A percentile compares a stretch with the other conserved stretches of the same genome.
Conservation (phyloP, 805 yeast genomes). For the Ogataea thermomethanolica region DNA sequence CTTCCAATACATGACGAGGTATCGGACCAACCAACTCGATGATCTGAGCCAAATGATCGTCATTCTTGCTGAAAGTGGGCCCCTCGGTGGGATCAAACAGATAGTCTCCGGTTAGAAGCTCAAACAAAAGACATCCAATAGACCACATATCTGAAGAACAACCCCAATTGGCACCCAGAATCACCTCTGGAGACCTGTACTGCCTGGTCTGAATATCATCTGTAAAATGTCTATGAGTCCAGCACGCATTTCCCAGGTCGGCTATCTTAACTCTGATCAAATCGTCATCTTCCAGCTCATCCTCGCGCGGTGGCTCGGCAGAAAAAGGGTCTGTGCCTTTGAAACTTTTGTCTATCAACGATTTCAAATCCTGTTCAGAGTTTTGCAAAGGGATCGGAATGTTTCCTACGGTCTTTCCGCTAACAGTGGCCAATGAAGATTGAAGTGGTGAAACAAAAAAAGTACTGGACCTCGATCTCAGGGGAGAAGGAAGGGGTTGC, state of each 20-base stretch:
- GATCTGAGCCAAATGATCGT: constrained; percentile 95
- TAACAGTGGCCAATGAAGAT: constrained; percentile 13
- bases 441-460: constrained; percentile 28
- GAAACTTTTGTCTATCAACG: constrained; percentile 40
- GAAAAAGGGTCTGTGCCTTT: constrained; percentile 30
- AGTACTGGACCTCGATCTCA: constrained; percentile 47
- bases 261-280: constrained; percentile 81
- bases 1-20: constrained; percentile 56
- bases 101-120: constrained; percentile 90
- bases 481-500: constrained; percentile 88
- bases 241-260: constrained; percentile 90
- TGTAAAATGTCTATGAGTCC: constrained; percentile 75
- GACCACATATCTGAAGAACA: constrained; percentile 96
- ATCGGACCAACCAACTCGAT: constrained; percentile 52
- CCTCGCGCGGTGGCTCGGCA: constrained; percentile 35
- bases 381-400: constrained; percentile 9
- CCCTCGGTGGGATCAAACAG: constrained; percentile 87
- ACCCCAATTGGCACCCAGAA: constrained; percentile 86
- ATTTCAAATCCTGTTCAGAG: constrained; percentile 30
- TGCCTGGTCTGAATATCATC: constrained; percentile 90
- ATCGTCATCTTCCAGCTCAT: constrained; percentile 41
- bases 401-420: constrained; percentile 10
- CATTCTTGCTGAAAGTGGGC: constrained; percentile 76
- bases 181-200: constrained; percentile 86
- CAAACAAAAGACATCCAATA: constrained; percentile 87